These are phyloP conservation scores for Aspergillus udagawae DNA, from an alignment of 2,329 filamentous ascomycete species.

Conservation along the genomic window DNA sequence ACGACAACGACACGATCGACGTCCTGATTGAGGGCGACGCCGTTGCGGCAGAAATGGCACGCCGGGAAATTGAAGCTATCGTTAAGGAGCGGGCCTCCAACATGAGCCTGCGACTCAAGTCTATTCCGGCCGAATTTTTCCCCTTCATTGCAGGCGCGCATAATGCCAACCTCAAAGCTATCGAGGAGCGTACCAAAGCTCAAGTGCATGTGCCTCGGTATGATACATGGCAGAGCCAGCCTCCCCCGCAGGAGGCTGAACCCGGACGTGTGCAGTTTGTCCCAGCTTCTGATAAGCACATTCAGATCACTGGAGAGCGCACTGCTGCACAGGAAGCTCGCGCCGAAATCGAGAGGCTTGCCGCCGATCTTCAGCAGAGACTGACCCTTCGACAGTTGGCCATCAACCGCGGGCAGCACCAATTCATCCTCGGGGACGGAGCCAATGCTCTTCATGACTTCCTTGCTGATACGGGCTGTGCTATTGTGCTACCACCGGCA, in stretches of 20 bases:
- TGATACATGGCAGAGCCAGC: constrained; percentile 65
- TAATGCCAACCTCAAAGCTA: constrained; percentile 61
- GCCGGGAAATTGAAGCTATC: constrained; percentile 79
- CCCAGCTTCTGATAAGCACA: constrained; percentile 70
- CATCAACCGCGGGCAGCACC: constrained; percentile 82
- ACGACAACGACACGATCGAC: constrained; percentile 73
- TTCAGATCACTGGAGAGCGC: constrained; percentile 83
- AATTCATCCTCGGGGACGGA: constrained; percentile 87
- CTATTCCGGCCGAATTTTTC: constrained; percentile 87
- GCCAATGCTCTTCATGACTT: constrained; percentile 80
- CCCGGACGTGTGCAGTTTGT: constrained; percentile 67
- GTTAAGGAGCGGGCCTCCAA: constrained; percentile 80
- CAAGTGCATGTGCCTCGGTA: constrained; percentile 80
- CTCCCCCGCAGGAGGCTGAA: constrained; percentile 60
- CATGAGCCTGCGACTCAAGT: constrained; percentile 74
- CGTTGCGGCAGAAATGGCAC: constrained; percentile 77
- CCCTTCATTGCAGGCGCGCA: constrained; percentile 86
- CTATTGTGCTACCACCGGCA: constrained; percentile 72
- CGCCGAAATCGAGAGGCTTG: constrained; percentile 74
- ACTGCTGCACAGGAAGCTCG: constrained; percentile 74
- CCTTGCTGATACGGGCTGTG: constrained; percentile 84
- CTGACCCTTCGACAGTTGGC: constrained; percentile 73
- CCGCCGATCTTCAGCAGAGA: constrained; percentile 69
- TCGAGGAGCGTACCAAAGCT: constrained; percentile 71
- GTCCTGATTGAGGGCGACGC: constrained; percentile 89